A percentile compares a stretch with the other conserved stretches of the same genome.
phyloP scores from a whole-genome alignment of 495 filamentous ascomycete genomes.

The Friedmanniomyces simplex region DNA sequence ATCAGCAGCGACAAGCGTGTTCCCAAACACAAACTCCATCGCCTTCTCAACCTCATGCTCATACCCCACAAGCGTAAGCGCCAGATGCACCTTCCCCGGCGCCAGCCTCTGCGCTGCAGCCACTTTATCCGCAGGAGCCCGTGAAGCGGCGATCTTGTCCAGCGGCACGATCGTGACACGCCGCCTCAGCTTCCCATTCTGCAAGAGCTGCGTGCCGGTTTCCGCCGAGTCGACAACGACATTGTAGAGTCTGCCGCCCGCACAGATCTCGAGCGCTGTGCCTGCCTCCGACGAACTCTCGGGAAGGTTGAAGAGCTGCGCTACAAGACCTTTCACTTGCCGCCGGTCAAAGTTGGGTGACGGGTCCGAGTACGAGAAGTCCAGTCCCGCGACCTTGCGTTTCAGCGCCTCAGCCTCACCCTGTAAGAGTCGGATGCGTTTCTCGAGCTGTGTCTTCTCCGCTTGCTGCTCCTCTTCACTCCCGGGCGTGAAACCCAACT shows the following conservation, averaged over 20 bases:
- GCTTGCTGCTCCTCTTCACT: slow-evolving; percentile 78
- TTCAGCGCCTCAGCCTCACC: slow-evolving; percentile 74
- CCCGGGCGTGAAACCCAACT: slow-evolving; percentile 79
- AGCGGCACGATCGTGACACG: slow-evolving; percentile 94
- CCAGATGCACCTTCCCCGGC: slow-evolving; percentile 88
- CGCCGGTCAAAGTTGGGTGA: slow-evolving; percentile 83
- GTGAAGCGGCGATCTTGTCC: slow-evolving; percentile 88
- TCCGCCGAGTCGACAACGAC: slow-evolving; percentile 94
- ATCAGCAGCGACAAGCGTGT: slow-evolving; percentile 89
- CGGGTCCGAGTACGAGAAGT: slow-evolving; percentile 90
- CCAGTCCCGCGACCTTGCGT: slow-evolving; percentile 84
- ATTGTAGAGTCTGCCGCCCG: slow-evolving; percentile 91
- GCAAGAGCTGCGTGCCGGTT: slow-evolving; percentile 80
- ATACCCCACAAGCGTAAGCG: slow-evolving; percentile 83
- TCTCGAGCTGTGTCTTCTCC: slow-evolving; percentile 66
- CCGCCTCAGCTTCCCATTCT: slow-evolving; percentile 82
- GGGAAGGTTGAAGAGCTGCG: slow-evolving; percentile 85
- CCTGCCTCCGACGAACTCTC: slow-evolving; percentile 72
- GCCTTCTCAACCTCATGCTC: slow-evolving; percentile 81
- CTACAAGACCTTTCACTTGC: slow-evolving; percentile 90
- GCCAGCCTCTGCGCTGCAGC: slow-evolving; percentile 81
- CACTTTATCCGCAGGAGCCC: slow-evolving; percentile 78
- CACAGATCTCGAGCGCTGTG: slow-evolving; percentile 91
- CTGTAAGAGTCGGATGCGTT: slow-evolving; percentile 67
- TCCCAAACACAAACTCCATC: slow-evolving; percentile 97